phyloP scores from a whole-genome alignment of 1,284 basidiomycete genomes.

The Pseudozyma hubeiensis region DNA sequence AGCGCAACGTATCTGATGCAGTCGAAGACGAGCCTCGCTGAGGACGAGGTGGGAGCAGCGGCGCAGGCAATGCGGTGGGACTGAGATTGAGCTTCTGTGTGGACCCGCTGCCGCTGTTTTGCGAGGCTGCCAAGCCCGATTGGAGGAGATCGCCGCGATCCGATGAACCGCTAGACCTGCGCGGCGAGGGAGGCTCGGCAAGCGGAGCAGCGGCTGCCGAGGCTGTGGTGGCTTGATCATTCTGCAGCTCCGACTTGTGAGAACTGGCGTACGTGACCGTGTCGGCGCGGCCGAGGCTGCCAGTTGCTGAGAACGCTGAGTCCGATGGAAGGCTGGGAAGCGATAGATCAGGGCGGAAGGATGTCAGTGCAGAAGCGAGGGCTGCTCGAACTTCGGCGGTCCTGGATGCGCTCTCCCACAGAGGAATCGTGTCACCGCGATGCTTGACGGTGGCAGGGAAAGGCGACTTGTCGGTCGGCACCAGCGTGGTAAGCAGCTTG shows the following conservation, averaged over 20 bases:
- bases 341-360: conserved; percentile 35
- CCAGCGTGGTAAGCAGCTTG: conserved; percentile 50
- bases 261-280: conserved; percentile 43
- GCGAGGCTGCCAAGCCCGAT: conserved; percentile 6
- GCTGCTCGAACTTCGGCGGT: conserved; percentile 58
- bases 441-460: conserved; percentile 45
- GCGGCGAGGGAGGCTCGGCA: conserved; percentile 8
- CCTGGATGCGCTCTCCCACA: conserved; percentile 51
- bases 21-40: conserved; percentile 30
- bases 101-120: conserved; percentile 7
- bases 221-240: conserved; percentile 8
- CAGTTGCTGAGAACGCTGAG: conserved; percentile 14
- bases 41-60: conserved; percentile 41
- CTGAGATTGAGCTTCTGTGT: conserved; percentile 43
- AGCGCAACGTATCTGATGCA: conserved; percentile 21
- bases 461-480: conserved; percentile 49
- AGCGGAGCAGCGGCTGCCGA: neutral
- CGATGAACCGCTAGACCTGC: conserved; percentile 20
- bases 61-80: conserved; percentile 38
- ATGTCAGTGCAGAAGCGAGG: conserved; percentile 47
- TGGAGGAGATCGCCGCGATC: conserved; percentile 25
- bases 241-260: conserved; percentile 42
- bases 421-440: conserved; percentile 31
- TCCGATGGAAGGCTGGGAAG: conserved; percentile 31
- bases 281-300: conserved; percentile 37